A percentile compares a stretch with the other conserved stretches of the same genome.
Conservation (phyloP, 1,284 basidiomycete species). For the Mrakiaceae sp. region DNA sequence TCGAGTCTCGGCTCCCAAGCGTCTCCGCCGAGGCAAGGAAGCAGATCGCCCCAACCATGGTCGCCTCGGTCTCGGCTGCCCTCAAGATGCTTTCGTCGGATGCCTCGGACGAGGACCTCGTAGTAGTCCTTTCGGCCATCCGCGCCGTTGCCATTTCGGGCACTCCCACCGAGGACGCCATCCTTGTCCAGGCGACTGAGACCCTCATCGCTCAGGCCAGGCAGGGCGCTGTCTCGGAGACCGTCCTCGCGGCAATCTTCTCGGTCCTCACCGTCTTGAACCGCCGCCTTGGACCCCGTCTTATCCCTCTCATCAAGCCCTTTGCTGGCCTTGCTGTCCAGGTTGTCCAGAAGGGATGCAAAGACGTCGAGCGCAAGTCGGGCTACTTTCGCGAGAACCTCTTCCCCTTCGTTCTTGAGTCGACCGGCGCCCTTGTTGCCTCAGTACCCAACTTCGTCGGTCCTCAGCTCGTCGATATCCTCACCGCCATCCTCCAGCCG, state of each 20-base stretch:
- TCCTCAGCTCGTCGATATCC: conserved; percentile 33
- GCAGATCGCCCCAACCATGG: conserved; percentile 42
- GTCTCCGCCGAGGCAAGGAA: conserved; percentile 50
- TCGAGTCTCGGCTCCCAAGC: conserved; percentile 52
- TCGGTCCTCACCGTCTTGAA: conserved; percentile 46
- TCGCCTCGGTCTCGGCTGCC: conserved; percentile 41
- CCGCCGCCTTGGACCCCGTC: conserved; percentile 64
- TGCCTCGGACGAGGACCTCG: neutral
- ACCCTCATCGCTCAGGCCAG: conserved; percentile 36
- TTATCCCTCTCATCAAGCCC: conserved; percentile 70
- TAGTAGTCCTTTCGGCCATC: conserved; percentile 46
- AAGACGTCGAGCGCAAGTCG: neutral
- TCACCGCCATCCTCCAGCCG: conserved; percentile 27
- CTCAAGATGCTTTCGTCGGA: conserved; percentile 22
- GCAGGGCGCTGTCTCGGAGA: conserved; percentile 37
- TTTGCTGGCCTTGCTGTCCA: conserved; percentile 50
- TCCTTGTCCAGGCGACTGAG: conserved; percentile 50
- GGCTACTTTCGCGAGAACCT: conserved; percentile 18
- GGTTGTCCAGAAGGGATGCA: conserved; percentile 24
- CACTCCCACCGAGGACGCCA: conserved; percentile 52
- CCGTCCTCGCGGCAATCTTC: conserved; percentile 9
- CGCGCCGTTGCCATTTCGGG: conserved; percentile 48
- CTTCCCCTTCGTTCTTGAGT: conserved; percentile 15
- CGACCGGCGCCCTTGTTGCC: conserved; percentile 23
- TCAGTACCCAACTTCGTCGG: conserved; percentile 37